Percentiles rank a stretch among this genome's conserved stretches.
Evolutionary conservation across 768 basidiomycete genomes (phyloP).

Genomic region (Rhizopogon vulgaris): DNA sequence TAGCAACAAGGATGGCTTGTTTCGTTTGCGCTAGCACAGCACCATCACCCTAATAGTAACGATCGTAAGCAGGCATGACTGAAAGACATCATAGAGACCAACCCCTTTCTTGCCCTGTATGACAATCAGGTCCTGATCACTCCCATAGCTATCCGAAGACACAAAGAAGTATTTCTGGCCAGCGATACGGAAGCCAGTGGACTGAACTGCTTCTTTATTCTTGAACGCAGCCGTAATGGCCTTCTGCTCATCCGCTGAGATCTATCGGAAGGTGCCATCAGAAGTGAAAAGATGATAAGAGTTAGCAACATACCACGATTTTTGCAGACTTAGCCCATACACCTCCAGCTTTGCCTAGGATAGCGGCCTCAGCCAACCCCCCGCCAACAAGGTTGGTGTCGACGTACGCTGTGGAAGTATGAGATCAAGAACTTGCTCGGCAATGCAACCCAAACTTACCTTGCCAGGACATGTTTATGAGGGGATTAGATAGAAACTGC

Average conservation of each 20-base stretch:
- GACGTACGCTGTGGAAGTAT: slow-evolving; percentile 57
- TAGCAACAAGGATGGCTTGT: slow-evolving; percentile 78
- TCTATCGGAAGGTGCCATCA: slow-evolving; percentile 10
- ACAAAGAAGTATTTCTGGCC: slow-evolving; percentile 76
- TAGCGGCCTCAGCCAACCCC: slow-evolving; percentile 69
- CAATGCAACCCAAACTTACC: slow-evolving; percentile 42
- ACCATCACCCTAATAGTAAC: slow-evolving; percentile 56
- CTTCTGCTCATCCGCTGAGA: slow-evolving; percentile 14
- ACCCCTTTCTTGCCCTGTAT: slow-evolving; percentile 79
- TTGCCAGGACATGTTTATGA: slow-evolving; percentile 65
- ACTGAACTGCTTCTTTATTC: slow-evolving; percentile 35
- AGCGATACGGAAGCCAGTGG: slow-evolving; percentile 55
- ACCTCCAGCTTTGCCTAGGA: slow-evolving; percentile 25
- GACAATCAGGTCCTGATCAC: slow-evolving; percentile 28
- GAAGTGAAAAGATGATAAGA: slow-evolving; percentile 12
- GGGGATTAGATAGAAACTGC: slow-evolving; percentile 1
- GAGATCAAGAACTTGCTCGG: background rate
- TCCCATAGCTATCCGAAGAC: slow-evolving; percentile 22
- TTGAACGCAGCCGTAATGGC: slow-evolving; percentile 34
- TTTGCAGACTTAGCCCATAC: slow-evolving; percentile 25
- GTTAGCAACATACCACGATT: slow-evolving; percentile 9
- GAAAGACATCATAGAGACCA: slow-evolving; percentile 22
- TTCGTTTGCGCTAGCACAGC: slow-evolving; percentile 70
- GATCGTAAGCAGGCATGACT: background rate
- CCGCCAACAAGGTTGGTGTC: slow-evolving; percentile 74